Conservation (phyloP, 768 basidiomycete genomes). For the Podaxis rugospora region DNA sequence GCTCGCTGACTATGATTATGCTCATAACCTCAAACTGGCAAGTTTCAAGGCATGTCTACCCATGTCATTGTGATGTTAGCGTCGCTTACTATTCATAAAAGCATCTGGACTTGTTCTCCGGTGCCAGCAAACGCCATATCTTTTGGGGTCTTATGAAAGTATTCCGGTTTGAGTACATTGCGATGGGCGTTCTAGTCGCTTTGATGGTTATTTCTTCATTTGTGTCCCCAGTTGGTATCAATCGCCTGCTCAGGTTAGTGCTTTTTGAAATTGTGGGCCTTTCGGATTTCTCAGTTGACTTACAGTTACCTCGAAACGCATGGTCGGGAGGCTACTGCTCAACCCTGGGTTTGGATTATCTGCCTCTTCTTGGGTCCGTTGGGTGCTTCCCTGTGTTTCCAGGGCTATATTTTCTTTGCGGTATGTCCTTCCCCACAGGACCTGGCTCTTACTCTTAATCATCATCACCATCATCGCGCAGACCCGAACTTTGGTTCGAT, state of each 20-base stretch:
- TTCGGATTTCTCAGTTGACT: not conserved
- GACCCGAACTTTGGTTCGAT: constrained; percentile 44
- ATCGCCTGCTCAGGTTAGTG: constrained; percentile 31
- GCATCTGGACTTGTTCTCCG: constrained; percentile 35
- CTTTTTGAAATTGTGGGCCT: not conserved
- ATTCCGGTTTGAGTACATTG: constrained; percentile 29
- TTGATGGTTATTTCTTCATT: constrained; percentile 26
- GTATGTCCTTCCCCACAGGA: constrained; percentile 21
- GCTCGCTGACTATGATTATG: constrained; percentile 58
- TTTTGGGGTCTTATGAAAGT: constrained; percentile 39
- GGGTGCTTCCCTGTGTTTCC: constrained; percentile 38
- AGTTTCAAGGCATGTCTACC: constrained; percentile 22
- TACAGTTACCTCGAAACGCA: constrained; percentile 51
- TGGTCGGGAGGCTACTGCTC: constrained; percentile 40
- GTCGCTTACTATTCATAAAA: constrained; percentile 2
- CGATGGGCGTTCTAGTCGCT: constrained; percentile 24
- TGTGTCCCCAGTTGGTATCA: constrained; percentile 33
- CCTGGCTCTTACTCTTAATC: not conserved
- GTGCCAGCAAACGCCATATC: constrained; percentile 33
- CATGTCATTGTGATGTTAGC: not conserved
- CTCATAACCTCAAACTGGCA: constrained; percentile 22
- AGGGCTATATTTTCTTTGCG: constrained; percentile 50
- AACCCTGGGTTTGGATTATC: constrained; percentile 67
- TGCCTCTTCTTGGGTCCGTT: constrained; percentile 46
- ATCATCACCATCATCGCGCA: constrained; percentile 32